phyloP scores from a whole-genome alignment of 805 yeast genomes.

The Spathaspora arborariae region DNA sequence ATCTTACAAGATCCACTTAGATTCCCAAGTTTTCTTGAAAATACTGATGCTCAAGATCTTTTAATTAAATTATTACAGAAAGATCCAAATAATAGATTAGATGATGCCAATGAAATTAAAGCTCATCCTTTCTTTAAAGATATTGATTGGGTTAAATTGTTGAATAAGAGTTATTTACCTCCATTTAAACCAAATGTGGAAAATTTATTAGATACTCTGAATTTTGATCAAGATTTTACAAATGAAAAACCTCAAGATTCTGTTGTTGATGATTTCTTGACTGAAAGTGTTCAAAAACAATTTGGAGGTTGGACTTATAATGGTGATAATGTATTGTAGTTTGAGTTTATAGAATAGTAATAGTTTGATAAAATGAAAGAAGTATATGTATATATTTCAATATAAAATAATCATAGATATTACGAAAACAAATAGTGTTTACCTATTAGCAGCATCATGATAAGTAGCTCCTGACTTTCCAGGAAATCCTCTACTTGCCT shows the following conservation, averaged over 20 bases:
- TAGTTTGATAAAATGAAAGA: too few species aligned
- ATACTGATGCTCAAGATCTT: conserved; percentile 79
- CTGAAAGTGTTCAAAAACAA: conserved; percentile 94
- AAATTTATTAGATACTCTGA: conserved; percentile 83
- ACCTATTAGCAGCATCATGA: conserved; percentile 30
- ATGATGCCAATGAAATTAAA: conserved; percentile 83
- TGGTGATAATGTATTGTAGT: conserved; percentile 44
- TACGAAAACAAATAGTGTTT: background rate
- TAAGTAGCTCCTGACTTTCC: conserved; percentile 36
- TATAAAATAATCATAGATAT: too few species aligned
- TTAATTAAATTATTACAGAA: conserved; percentile 72
- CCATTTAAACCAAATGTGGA: conserved; percentile 92
- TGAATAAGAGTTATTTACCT: conserved; percentile 85
- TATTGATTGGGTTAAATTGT: conserved; percentile 83
- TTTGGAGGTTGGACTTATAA: conserved; percentile 99
- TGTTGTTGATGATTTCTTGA: conserved; percentile 86
- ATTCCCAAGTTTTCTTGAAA: conserved; percentile 81
- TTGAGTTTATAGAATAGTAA: background rate
- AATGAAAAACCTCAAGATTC: conserved; percentile 91
- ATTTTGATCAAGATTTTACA: conserved; percentile 90
- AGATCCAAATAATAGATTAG: conserved; percentile 77
- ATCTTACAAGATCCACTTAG: conserved; percentile 83
- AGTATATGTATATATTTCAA: too few species aligned
- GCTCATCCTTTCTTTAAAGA: conserved; percentile 81
- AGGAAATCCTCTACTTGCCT: conserved; percentile 29